Evolutionary conservation across 2,329 filamentous ascomycete species (phyloP), one percentile per base, ranked within the genome.

Genomic region (Penicillium crustosum): DNA sequence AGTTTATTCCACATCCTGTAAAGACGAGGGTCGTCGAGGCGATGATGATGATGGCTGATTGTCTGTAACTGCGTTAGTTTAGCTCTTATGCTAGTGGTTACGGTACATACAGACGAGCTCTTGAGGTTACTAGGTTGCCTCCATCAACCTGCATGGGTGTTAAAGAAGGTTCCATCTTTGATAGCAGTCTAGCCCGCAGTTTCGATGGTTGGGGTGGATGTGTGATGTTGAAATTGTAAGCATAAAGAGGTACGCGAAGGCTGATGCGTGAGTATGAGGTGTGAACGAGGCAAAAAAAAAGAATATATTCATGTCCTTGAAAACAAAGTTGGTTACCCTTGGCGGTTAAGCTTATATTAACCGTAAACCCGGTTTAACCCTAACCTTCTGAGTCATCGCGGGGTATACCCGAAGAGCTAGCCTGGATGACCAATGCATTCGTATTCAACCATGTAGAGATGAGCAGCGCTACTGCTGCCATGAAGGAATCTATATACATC

Each of bases 1-100:
- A 78, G 45, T 70, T 73, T 21, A 76, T 68, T 23, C 73, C 74
- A 47, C 73, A 75, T 47, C 65, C 67, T 35, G 70, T 75, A 45
- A 75, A 73, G 12, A 70, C 69, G 9, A 75, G 56, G 2, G 63
- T 44, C 9, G 61, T 64, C 10, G 63, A 65, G 15, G 63, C 50
- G 17, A 47, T 21, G 4, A 61, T 35, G n/a, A 63, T 53, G 13
- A 61, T 41, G 4, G 45, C 39, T 12, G 61, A 45, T 25, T 64
- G 60, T 43, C 61, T 64, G 33, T 2, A 1, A 17, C 5, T 15
- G 6, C 12, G n/a, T 42, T 38, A 58, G 19, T 38, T 17, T 10
- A 29, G 21, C 13, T 21, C 15, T 9, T 7, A 5, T 9, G 23
- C n/a, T 23, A 17, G 8, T 1, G 5, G 19, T 13, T 10, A 9